Base-by-base conservation (phyloP, 352 stramenopile genomes). In the Thraustotheca clavata region DNA sequence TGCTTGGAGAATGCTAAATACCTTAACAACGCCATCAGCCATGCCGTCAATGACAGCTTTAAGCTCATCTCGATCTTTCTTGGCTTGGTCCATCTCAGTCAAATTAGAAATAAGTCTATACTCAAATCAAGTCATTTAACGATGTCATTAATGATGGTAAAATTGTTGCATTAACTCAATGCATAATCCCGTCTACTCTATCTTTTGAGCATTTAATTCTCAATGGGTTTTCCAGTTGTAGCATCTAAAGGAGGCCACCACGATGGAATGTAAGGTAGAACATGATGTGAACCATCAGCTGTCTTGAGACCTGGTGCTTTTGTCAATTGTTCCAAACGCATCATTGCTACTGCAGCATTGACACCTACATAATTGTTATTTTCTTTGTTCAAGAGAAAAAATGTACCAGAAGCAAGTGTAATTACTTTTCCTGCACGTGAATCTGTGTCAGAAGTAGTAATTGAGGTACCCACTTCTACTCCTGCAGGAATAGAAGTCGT, bases 241-340 rank as follows among this genome's bases (percentile, higher is more conserved):
- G 71, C 43, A 39, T 94, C 79, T n/a, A 94, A 41, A 32, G 70
- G 12, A 22, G 79, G 74, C 85, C 85, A 94, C 85, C 85, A 94
- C 20, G 71, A 69, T 1, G 85, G 85, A 63, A 88, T 72, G 59
- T 79, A 91, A 34, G 85, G 85, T 24, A 92, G 68, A 14, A 73
- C 83, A 32, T 85, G 70, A 63, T 89, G 91, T 2, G 71, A 69
- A 41, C 81, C 83, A 34, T 91, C 79, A 4, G 74, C 67, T 1
- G 82, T 90, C 39, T 72, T 73, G 41, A 91, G 91, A 35, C 80
- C 63, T 24, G 55, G 46, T 1, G 75, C 76, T 36, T 68, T 36
- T 39, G 63, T 69, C 31, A 94, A 59, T 46, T 86, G 71, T 47
- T 85, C 80, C 3, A 94, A 70, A 26, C 84, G 82, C 72, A 94